These are phyloP conservation scores for Gaertneriomyces semiglobifer DNA, from an alignment of 192 early-diverging fungal species.

Conservation along the genomic window DNA sequence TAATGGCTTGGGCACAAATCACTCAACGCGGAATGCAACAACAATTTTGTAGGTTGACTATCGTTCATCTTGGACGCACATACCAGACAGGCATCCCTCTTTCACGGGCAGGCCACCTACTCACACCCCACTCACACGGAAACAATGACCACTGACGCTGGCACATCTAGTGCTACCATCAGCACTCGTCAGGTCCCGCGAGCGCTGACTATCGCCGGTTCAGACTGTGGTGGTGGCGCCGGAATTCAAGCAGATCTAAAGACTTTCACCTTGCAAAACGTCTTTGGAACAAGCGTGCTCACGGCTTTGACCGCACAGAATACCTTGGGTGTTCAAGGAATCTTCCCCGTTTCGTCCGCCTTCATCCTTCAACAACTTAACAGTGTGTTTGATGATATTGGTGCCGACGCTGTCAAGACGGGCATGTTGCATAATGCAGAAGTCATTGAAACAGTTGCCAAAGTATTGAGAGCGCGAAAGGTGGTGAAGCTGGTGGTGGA, in stretches of 20 bases:
- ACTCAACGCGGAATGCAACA: too few relatives aligned
- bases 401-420: conserved; percentile 69
- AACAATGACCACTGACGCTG: too few relatives aligned
- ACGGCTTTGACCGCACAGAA: conserved; percentile 85
- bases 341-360: conserved; percentile 53
- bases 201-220: conserved; percentile 55
- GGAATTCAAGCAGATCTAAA: conserved; percentile 90
- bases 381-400: conserved; percentile 74
- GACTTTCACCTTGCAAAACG: conserved; percentile 69
- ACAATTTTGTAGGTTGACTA: too few relatives aligned
- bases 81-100: too few relatives aligned
- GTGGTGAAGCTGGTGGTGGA: conserved; percentile 63
- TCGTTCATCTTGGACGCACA: too few relatives aligned
- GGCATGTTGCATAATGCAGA: conserved; percentile 71
- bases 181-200: not conserved
- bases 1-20: too few relatives aligned
- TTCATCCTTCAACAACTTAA: conserved; percentile 69
- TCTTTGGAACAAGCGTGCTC: conserved; percentile 71
- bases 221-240: conserved; percentile 57
- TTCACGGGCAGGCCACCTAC: too few relatives aligned
- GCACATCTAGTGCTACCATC: too few relatives aligned
- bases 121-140: too few relatives aligned
- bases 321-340: conserved; percentile 72
- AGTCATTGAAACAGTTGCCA: conserved; percentile 61
- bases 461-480: conserved; percentile 38